Base-by-base conservation (phyloP, 2,329 filamentous ascomycete genomes). In the Fusarium sororula region DNA sequence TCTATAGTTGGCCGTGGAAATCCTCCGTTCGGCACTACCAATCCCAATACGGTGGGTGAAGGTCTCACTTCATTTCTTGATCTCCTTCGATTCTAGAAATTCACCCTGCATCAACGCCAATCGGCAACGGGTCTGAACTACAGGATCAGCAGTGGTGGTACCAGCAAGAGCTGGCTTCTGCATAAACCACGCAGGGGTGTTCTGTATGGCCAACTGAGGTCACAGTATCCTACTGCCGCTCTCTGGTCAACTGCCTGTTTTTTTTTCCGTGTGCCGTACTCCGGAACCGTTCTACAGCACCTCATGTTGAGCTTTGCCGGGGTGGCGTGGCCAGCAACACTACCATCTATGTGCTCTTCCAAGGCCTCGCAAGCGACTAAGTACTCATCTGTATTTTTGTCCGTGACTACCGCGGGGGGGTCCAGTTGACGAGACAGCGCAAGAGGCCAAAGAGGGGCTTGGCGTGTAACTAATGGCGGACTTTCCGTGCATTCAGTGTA, bases 41-140 rank as follows among this genome's bases (percentile, higher is more conserved):
- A 50, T 66, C 47, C 66, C 61, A 66, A 63, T 32, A 41, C 54
- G 57, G 41, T 68, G 76, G 73, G 48, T 48, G 60, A 37, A 57
- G 59, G 62, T 68, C 73, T 73, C 62, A 67, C 32, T 58, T 57
- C 57, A 42, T 71, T 68, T 77, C 75, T 77, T 68, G 61, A 64
- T 75, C 65, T 63, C 61, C 61, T 66, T 71, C 63, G 62, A 65
- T 77, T 74, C 72, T 74, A 68, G 72, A 74, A 74, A 71, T 64
- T 69, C 68, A 60, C 38, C n/a, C 41, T 72, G 64, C 64, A 51
- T 70, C 62, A 61, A 65, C 48, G 28, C 47, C 63, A 74, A 66
- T 54, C 51, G 55, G 59, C 37, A 67, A 64, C 42, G 69, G 68
- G 64, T 48, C 44, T 38, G 57, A 62, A 45, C 54, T 59, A 60